A percentile compares a stretch with the other conserved stretches of the same genome.
These are phyloP conservation scores for Neurospora hispaniola DNA, from an alignment of 495 filamentous ascomycete genomes.

Conservation along the genomic window DNA sequence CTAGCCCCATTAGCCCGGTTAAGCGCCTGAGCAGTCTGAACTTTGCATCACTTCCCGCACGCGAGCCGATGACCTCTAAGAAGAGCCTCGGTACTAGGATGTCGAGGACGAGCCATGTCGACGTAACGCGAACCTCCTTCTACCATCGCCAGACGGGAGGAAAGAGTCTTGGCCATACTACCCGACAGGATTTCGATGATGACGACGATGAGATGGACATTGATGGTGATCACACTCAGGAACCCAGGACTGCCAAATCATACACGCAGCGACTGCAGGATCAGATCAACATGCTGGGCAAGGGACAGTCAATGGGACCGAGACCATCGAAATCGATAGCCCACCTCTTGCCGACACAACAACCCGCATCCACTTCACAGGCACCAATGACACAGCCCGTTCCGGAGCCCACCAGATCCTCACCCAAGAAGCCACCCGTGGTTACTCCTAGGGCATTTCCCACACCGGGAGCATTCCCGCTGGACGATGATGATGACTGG, in stretches of 20 bases:
- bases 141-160: slow-evolving; percentile 53
- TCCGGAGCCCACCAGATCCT: slow-evolving; percentile 23
- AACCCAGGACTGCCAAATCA: slow-evolving; percentile 47
- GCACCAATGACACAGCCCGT: slow-evolving; percentile 38
- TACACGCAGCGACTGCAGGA: slow-evolving; percentile 87
- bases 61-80: slow-evolving; percentile 74
- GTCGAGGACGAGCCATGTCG: slow-evolving; percentile 71
- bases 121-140: slow-evolving; percentile 54
- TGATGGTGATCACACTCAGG: slow-evolving; percentile 40
- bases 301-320: slow-evolving; percentile 51
- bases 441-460: slow-evolving; percentile 2
- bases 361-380: slow-evolving; percentile 17
- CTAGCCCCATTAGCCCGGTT: slow-evolving; percentile 38
- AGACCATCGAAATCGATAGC: slow-evolving; percentile 63
- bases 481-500: slow-evolving; percentile 74
- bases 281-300: slow-evolving; percentile 85
- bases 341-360: slow-evolving; percentile 29
- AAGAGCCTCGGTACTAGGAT: slow-evolving; percentile 56
- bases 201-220: slow-evolving; percentile 46
- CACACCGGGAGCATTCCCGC: slow-evolving; percentile 44
- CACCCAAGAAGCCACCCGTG: slow-evolving; percentile 23
- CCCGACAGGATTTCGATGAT: slow-evolving; percentile 28
- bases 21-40: slow-evolving; percentile 87
- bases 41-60: slow-evolving; percentile 83
- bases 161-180: slow-evolving; percentile 42